Conservation (phyloP, 306 rosid species). For the Cucumis cinereus region DNA sequence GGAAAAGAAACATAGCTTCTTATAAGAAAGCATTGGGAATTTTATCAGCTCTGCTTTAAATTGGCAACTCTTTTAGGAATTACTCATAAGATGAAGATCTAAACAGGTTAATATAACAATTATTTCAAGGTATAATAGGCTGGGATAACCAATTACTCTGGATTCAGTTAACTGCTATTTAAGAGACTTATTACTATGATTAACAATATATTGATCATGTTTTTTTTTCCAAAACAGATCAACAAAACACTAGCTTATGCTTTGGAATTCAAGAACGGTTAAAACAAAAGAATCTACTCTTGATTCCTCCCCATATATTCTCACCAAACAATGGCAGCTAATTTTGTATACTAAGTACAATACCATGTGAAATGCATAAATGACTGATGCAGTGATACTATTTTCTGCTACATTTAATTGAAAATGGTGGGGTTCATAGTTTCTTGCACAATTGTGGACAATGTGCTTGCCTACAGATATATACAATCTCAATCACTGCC, state of each 20-base stretch:
- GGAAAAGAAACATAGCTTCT: background rate
- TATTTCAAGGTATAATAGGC: no score
- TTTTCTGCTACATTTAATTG: background rate
- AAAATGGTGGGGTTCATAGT: background rate
- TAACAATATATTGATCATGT: background rate
- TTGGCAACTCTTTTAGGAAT: background rate
- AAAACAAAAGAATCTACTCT: background rate
- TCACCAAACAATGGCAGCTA: background rate
- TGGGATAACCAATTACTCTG: no score
- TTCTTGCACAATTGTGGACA: background rate
- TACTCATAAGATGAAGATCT: background rate
- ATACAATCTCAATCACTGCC: constrained; percentile 1
- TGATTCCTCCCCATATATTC: background rate
- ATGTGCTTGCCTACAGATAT: background rate
- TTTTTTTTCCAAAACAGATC: background rate
- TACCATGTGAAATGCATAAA: background rate
- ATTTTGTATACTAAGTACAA: background rate
- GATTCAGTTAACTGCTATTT: background rate
- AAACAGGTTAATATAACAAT: background rate
- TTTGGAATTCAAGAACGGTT: background rate
- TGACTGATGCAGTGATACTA: background rate
- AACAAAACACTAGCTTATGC: background rate
- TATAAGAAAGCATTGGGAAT: background rate
- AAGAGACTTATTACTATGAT: background rate
- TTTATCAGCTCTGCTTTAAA: background rate